Evolutionary conservation across 345 rosid genomes (phyloP).

Genomic region (Eucalyptus rudis): DNA sequence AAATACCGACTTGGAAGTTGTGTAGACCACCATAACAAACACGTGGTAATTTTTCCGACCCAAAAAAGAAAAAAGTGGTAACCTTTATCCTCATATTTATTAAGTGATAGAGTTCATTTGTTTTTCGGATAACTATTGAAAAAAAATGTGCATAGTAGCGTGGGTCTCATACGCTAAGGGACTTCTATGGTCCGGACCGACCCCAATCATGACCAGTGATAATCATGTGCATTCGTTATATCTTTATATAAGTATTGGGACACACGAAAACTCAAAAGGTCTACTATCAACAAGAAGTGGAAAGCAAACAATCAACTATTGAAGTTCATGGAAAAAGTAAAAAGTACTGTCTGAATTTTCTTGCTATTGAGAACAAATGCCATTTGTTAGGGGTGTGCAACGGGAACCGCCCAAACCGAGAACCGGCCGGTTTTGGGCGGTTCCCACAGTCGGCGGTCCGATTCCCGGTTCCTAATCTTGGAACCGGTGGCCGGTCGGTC

Average conservation of each 20-base stretch:
- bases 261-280: background rate
- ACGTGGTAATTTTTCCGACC: background rate
- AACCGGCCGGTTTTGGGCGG: no score
- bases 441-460: no score
- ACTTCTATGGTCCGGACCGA: background rate
- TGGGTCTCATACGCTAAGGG: background rate
- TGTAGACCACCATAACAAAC: background rate
- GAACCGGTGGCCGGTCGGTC: no score
- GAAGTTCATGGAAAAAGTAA: conserved; percentile 86
- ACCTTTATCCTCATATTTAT: background rate
- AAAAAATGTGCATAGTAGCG: background rate
- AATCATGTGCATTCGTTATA: background rate
- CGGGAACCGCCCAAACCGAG: no score
- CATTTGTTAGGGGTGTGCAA: no score
- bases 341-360: background rate
- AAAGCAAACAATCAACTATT: conserved; percentile 90
- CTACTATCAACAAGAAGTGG: background rate
- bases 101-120: background rate
- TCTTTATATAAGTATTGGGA: background rate
- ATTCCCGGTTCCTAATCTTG: no score
- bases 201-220: background rate
- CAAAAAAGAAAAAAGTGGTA: background rate
- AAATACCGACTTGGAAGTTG: background rate
- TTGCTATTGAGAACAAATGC: background rate
- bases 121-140: background rate